These are phyloP conservation scores for Atkinsonella texensis DNA, from an alignment of 2,329 filamentous ascomycete genomes.

Conservation along the genomic window DNA sequence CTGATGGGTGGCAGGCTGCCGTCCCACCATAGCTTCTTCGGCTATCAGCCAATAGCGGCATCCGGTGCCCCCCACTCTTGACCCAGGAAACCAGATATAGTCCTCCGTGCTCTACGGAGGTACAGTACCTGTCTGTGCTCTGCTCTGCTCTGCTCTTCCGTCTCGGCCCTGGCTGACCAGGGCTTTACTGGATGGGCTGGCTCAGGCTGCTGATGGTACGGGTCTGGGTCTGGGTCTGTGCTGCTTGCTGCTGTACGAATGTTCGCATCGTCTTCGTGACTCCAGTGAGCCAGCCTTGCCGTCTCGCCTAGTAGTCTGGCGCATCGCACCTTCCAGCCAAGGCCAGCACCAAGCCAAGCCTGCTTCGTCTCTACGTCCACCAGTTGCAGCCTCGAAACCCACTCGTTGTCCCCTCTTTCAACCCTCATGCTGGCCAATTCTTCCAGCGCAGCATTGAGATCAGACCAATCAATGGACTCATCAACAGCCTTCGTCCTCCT, in stretches of 20 bases:
- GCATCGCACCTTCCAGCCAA: not conserved
- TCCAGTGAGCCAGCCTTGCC: not conserved
- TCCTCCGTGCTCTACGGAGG: not conserved
- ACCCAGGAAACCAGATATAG: not conserved
- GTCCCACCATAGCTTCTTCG: slow-evolving; percentile 8
- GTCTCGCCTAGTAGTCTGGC: too few relatives aligned
- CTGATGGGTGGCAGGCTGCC: not conserved
- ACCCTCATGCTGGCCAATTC: slow-evolving; percentile 4
- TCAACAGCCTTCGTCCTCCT: slow-evolving; percentile 1
- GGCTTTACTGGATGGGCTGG: too few relatives aligned
- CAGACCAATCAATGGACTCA: slow-evolving; percentile 7
- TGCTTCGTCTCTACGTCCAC: not conserved
- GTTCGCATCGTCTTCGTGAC: too few relatives aligned
- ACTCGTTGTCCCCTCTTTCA: slow-evolving; percentile 4
- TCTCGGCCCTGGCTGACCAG: too few relatives aligned
- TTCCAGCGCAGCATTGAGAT: slow-evolving; percentile 1
- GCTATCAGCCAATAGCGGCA: slow-evolving; percentile 17
- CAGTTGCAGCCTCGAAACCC: slow-evolving; percentile 6
- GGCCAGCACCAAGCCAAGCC: not conserved
- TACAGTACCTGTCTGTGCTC: too few relatives aligned
- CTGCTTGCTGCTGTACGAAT: too few relatives aligned
- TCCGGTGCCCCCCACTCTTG: slow-evolving; percentile 10
- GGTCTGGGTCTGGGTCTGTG: too few relatives aligned
- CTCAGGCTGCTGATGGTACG: too few relatives aligned
- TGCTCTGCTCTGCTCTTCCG: too few relatives aligned